Evolutionary conservation across 2,329 filamentous ascomycete species (phyloP).

Genomic region (Paraphoma chrysanthemicola): DNA sequence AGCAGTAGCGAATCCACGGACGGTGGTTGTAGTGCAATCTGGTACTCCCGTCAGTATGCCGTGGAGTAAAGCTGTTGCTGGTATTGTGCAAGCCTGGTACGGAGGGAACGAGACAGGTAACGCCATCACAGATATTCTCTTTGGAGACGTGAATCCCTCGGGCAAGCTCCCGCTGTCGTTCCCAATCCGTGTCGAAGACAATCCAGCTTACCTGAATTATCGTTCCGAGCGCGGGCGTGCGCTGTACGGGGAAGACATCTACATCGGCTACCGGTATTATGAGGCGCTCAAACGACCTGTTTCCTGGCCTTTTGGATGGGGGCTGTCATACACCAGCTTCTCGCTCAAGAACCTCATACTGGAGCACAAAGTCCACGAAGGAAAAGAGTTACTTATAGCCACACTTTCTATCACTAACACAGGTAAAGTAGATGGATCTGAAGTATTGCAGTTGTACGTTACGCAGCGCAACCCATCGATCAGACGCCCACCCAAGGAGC

Average conservation of each 20-base stretch:
- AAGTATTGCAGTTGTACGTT: slow-evolving; percentile 1
- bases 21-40: slow-evolving; percentile 81
- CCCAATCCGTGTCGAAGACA: slow-evolving; percentile 63
- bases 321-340: slow-evolving; percentile 79
- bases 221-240: slow-evolving; percentile 50
- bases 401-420: neutral
- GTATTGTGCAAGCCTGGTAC: slow-evolving; percentile 77
- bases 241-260: slow-evolving; percentile 70
- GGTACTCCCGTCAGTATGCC: slow-evolving; percentile 78
- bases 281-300: slow-evolving; percentile 72
- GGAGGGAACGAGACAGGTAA: slow-evolving; percentile 85
- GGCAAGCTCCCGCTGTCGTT: slow-evolving; percentile 77
- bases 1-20: slow-evolving; percentile 66
- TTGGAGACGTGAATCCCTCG: slow-evolving; percentile 75
- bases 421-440: neutral
- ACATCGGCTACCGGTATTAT: slow-evolving; percentile 86
- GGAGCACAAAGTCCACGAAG: neutral
- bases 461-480: neutral
- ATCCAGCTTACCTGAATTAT: slow-evolving; percentile 70
- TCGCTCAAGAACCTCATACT: slow-evolving; percentile 48
- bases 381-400: neutral
- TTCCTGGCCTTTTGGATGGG: slow-evolving; percentile 82
- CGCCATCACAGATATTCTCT: slow-evolving; percentile 76
- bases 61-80: slow-evolving; percentile 78
- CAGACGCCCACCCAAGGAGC: neutral